phyloP scores from a whole-genome alignment of 495 filamentous ascomycete genomes.

The Aeminium ludgeri region DNA sequence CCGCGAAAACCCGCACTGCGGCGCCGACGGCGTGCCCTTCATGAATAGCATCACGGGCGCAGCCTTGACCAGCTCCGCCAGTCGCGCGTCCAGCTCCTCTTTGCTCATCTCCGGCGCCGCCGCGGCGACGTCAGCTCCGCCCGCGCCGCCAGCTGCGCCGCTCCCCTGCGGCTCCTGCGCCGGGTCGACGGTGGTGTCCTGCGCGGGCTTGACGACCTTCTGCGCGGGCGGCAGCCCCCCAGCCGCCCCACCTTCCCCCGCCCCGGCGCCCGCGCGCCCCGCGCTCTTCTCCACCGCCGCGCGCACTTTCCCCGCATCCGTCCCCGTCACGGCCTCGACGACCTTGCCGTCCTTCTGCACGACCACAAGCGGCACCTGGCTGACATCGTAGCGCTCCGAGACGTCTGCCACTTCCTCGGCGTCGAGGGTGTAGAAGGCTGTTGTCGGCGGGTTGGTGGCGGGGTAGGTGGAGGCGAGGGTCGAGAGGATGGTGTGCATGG shows the following conservation, averaged over 20 bases:
- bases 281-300: slow-evolving; percentile 60
- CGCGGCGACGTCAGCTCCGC: no score
- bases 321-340: slow-evolving; percentile 70
- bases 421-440: slow-evolving; percentile 74
- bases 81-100: slow-evolving; percentile 61
- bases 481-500: slow-evolving; percentile 75
- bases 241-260: slow-evolving; percentile 12
- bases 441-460: slow-evolving; percentile 40
- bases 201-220: slow-evolving; percentile 26
- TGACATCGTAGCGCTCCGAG: slow-evolving; percentile 77
- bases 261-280: slow-evolving; percentile 12
- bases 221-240: slow-evolving; percentile 35
- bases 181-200: slow-evolving; percentile 9
- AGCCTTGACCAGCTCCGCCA: slow-evolving; percentile 71
- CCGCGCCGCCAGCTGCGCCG: slow-evolving; percentile 18
- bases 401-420: slow-evolving; percentile 80
- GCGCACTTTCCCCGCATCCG: slow-evolving; percentile 67
- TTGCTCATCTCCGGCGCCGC: slow-evolving; percentile 37
- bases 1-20: slow-evolving; percentile 88
- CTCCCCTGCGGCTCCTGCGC: slow-evolving; percentile 9
- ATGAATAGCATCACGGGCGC: slow-evolving; percentile 97
- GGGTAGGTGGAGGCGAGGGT: slow-evolving; percentile 73
- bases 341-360: slow-evolving; percentile 52
- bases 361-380: slow-evolving; percentile 82
- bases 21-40: slow-evolving; percentile 77